Evolutionary conservation across 129 eudicot genomes (phyloP).

Genomic region (Ambrosia trifida): DNA sequence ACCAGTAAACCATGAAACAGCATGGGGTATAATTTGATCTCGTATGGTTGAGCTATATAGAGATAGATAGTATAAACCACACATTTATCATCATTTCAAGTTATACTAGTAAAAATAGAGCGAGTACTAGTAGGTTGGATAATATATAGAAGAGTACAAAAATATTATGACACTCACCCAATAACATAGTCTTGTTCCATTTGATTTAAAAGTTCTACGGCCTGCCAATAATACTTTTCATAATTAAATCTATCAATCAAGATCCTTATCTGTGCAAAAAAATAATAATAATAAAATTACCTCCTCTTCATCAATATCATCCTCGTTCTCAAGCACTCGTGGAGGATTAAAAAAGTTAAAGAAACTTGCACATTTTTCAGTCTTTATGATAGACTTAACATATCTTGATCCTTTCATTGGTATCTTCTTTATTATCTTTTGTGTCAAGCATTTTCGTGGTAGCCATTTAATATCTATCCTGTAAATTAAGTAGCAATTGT

Average conservation of each 20-base stretch:
- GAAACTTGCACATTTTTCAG: slow-evolving; percentile 83
- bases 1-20: slow-evolving; percentile 96
- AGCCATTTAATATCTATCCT: slow-evolving; percentile 87
- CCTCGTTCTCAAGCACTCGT: too few species aligned
- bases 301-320: too few species aligned
- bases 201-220: slow-evolving; percentile 68
- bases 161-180: too few species aligned
- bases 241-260: not conserved
- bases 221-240: slow-evolving; percentile 37
- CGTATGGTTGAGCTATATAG: slow-evolving; percentile 59
- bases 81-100: too few species aligned
- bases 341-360: slow-evolving; percentile 93
- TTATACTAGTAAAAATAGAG: too few species aligned
- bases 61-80: too few species aligned
- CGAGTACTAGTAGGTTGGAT: too few species aligned
- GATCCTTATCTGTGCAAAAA: not conserved
- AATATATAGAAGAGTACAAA: too few species aligned
- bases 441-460: slow-evolving; percentile 89
- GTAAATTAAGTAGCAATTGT: slow-evolving; percentile 29
- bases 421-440: slow-evolving; percentile 77
- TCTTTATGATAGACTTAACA: slow-evolving; percentile 68
- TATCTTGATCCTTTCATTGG: slow-evolving; percentile 85
- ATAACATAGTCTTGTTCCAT: slow-evolving; percentile 85
- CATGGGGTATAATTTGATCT: slow-evolving; percentile 81
- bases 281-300: slow-evolving; percentile 33